Evolutionary conservation across 768 basidiomycete genomes (phyloP), one percentile per base, ranked within the genome.

Genomic region (Pholiota microspora): DNA sequence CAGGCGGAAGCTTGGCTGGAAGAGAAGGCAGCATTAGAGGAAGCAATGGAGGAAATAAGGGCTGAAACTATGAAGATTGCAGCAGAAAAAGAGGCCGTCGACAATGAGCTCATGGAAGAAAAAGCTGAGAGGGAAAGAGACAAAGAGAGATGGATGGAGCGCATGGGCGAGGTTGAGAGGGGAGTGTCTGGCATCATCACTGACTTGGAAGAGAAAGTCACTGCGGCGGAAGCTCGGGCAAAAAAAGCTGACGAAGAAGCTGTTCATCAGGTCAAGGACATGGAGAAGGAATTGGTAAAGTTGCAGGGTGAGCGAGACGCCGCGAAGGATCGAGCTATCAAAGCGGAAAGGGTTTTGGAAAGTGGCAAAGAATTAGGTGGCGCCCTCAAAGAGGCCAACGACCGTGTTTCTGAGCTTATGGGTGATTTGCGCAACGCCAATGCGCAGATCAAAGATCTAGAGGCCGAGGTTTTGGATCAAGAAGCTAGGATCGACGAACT

Each of bases 1-100:
- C 74, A 77, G 9, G 85, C 74, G 1, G 88, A 91, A 59, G 80
- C 75, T 9, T 89, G 86, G 87, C 71, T 82, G 25, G 88, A 88
- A 56, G 88, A 91, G 66, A 88, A 81, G 65, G 80, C 82, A 2
- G 78, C 78, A 59, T 58, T 83, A 56, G 80, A 83, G 60, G 78
- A 78, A 31, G 71, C 80, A 70, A 64, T 80, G 15, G 77, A 80
- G 16, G 73, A 72, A 18, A 70, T 83, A 36, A 79, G 77, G 58
- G 75, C 71, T 5, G 74, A 83, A 49, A 66, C 82, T 7, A 73
- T 77, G 44, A 77, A 75, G n/a, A 72, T 69, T 27, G 67, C 71
- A 44, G 65, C 62, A 12, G 81, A 81, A 59, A 81, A 78, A 60
- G 76, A 77, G 18, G 74, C 73, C 16, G 54, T 75, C 7, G 73